Evolutionary conservation across 345 rosid species (phyloP).

Genomic region (Salix exigua): DNA sequence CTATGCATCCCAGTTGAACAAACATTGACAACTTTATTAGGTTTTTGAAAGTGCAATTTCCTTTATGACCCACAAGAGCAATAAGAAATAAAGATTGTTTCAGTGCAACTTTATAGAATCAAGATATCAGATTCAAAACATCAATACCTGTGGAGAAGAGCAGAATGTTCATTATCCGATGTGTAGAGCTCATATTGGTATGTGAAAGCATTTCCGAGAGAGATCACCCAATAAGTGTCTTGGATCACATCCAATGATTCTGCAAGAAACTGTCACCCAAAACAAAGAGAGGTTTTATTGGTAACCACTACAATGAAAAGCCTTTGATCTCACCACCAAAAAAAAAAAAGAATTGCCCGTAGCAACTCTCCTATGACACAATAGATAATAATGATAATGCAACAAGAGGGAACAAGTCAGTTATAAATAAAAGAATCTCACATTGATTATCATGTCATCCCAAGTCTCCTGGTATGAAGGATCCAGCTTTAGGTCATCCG

Average conservation of each 20-base stretch:
- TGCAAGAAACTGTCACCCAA: conserved; percentile 69
- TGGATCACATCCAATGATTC: conserved; percentile 96
- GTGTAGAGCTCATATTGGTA: conserved; percentile 71
- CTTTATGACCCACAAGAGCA: background rate
- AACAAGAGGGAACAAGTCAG: background rate
- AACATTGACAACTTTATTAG: background rate
- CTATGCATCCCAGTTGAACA: background rate
- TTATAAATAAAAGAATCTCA: conserved; percentile 34
- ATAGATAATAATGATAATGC: background rate
- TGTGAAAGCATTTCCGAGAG: conserved; percentile 84
- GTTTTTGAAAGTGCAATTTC: background rate
- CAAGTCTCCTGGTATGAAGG: conserved; percentile 89
- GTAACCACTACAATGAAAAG: background rate
- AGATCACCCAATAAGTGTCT: conserved; percentile 73
- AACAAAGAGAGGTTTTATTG: conserved; percentile 6
- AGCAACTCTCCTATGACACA: background rate
- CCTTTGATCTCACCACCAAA: background rate
- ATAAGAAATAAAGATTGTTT: background rate
- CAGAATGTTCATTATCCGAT: conserved; percentile 83
- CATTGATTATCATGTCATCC: conserved; percentile 98
- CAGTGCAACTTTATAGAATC: background rate
- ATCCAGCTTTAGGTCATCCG: conserved; percentile 92
- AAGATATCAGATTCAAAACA: conserved; percentile 13
- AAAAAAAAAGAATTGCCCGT: background rate
- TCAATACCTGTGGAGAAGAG: conserved; percentile 79